A percentile compares a stretch with the other conserved stretches of the same genome.
Evolutionary conservation across 192 early-diverging fungal genomes (phyloP).

Genomic region (Podila clonocystis): DNA sequence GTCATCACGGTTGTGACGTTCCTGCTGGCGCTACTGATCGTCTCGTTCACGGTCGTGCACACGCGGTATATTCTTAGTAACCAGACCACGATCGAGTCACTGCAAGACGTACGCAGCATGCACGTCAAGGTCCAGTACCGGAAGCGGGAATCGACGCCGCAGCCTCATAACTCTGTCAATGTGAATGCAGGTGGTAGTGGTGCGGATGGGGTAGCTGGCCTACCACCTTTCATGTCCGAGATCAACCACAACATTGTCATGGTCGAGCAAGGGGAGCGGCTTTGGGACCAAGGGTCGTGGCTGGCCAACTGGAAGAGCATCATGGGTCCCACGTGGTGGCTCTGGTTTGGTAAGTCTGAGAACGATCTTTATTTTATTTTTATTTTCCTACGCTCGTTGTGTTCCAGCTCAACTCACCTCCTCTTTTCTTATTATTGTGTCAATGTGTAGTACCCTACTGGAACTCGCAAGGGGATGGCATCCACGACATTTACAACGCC

Average conservation of each 20-base stretch:
- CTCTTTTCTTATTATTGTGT: too few species aligned
- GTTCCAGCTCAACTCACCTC: background rate
- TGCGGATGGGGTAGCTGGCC: background rate
- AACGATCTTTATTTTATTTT: background rate
- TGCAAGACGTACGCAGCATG: conserved; percentile 23
- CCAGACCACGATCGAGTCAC: conserved; percentile 64
- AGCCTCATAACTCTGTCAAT: background rate
- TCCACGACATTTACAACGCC: conserved; percentile 41
- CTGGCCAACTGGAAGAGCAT: conserved; percentile 8
- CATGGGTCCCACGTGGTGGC: background rate
- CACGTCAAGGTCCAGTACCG: conserved; percentile 43
- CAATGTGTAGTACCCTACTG: conserved; percentile 21
- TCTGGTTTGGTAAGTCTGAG: background rate
- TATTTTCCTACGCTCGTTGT: background rate
- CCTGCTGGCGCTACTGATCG: conserved; percentile 57
- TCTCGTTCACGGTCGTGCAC: conserved; percentile 62
- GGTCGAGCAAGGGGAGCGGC: background rate
- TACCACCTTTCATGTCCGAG: conserved; percentile 24
- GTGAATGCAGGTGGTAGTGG: background rate
- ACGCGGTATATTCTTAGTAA: conserved; percentile 60
- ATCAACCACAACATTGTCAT: conserved; percentile 4
- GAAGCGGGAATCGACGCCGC: background rate
- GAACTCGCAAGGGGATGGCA: conserved; percentile 33
- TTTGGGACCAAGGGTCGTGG: conserved; percentile 5
- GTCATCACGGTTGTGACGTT: conserved; percentile 49